These are phyloP conservation scores for Phytophthora syringae DNA, from an alignment of 352 stramenopile genomes.

Conservation along the genomic window DNA sequence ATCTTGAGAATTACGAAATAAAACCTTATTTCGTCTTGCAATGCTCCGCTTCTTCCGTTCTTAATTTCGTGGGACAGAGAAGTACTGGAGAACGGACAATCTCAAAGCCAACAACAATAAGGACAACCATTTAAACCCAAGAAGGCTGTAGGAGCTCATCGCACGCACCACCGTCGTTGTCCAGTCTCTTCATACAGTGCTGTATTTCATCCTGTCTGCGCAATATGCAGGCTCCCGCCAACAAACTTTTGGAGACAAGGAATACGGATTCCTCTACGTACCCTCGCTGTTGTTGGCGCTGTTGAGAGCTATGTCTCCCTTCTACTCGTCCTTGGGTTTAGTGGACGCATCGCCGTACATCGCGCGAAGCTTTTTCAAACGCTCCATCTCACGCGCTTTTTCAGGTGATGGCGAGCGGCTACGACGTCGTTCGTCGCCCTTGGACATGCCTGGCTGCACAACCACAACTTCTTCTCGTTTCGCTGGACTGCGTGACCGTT, in stretches of 20 bases:
- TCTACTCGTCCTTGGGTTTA: slow-evolving; percentile 38
- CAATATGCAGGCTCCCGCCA: neutral
- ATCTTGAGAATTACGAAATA: too few species aligned
- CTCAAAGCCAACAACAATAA: neutral
- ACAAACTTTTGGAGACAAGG: neutral
- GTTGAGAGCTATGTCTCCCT: neutral
- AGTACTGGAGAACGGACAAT: too few species aligned
- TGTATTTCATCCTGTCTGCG: slow-evolving; percentile 10
- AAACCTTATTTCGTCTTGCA: too few species aligned
- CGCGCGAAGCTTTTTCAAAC: slow-evolving; percentile 72
- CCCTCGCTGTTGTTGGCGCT: neutral
- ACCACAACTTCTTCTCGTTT: slow-evolving; percentile 64
- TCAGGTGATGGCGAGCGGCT: slow-evolving; percentile 40
- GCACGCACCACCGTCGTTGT: slow-evolving; percentile 10
- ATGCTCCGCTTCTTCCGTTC: too few species aligned
- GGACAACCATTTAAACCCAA: neutral
- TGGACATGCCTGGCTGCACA: slow-evolving; percentile 42
- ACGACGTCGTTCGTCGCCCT: slow-evolving; percentile 25
- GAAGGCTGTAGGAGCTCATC: neutral
- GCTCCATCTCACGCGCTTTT: slow-evolving; percentile 54
- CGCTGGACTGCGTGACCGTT: slow-evolving; percentile 69
- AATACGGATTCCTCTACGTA: slow-evolving; percentile 6
- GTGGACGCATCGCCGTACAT: slow-evolving; percentile 85
- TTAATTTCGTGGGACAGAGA: too few species aligned
- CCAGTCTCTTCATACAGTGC: neutral